Evolutionary conservation across 148 eudicot species (phyloP), one percentile per base, ranked within the genome.

Genomic region (Rhododendron ferrugineum): DNA sequence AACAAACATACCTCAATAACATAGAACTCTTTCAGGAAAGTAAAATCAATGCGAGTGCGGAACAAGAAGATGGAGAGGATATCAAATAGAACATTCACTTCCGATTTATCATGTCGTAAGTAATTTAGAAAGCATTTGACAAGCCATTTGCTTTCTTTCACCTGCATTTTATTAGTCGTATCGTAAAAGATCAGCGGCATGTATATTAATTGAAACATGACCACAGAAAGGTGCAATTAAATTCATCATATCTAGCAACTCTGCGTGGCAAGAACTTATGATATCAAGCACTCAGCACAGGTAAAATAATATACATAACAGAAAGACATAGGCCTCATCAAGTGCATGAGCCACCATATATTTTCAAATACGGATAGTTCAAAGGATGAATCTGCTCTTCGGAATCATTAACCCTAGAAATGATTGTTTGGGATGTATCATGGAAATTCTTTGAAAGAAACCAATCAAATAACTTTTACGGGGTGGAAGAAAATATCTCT

Each of bases 121-220:
- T 95, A 95, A 86, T 97, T 97, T 88, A 97, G 89, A 86, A 97
- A 95, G 93, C 99, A 97, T 90, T 97, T 97, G 87, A 97, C 98
- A 58, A 94, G 95, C 99, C 99, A 97, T 87, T 97, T 97, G 94
- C 98, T 97, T 89, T 97, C 99, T 88, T 95, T 97, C 82, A 97
- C 98, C 99, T 97, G 93, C 93, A 95, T 52, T 74, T 32, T 54
- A 56, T 58, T 28, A 40, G 37, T 11, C 13, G 34, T 26, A 58
- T 80, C 1, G 28, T 74, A 37, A 62, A 66, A 52, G 77, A 36
- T 80, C 50, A 80, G 16, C 72, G 13, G 11, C 68, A 36, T 20
- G 20, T 22, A 78, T 64, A 76, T 11, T 16, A 85, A 11, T 26
- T 34, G 54, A 46, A 85, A 84, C 6, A 36, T 22, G 78, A 62